phyloP scores from a whole-genome alignment of 2,329 filamentous ascomycete genomes.

The Bipolaris cookei region DNA sequence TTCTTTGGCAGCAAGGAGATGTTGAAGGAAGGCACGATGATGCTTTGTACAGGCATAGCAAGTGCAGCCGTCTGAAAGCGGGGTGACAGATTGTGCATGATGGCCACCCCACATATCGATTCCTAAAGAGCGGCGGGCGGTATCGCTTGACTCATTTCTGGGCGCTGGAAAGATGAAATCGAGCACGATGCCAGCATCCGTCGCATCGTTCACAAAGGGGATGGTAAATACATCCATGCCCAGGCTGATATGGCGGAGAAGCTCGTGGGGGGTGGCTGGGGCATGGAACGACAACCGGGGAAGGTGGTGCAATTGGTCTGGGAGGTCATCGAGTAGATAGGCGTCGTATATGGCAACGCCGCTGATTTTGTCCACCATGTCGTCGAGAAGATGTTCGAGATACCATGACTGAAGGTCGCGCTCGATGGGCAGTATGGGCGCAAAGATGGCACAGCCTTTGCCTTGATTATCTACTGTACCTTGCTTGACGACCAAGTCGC shows the following conservation, averaged over 20 bases:
- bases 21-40: constrained; percentile 85
- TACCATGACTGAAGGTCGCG: constrained; percentile 81
- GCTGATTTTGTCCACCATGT: constrained; percentile 60
- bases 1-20: constrained; percentile 87
- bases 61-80: constrained; percentile 67
- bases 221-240: constrained; percentile 82
- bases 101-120: constrained; percentile 74
- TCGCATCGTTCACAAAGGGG: constrained; percentile 74
- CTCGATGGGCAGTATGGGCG: constrained; percentile 74
- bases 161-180: constrained; percentile 73
- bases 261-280: constrained; percentile 73
- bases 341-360: constrained; percentile 81
- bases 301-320: constrained; percentile 64
- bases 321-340: constrained; percentile 71
- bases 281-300: constrained; percentile 77
- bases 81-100: constrained; percentile 67
- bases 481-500: constrained; percentile 65
- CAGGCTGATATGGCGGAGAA: constrained; percentile 75
- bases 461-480: constrained; percentile 39
- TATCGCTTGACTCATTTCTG: constrained; percentile 16
- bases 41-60: constrained; percentile 88
- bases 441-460: constrained; percentile 56
- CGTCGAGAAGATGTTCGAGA: constrained; percentile 72
- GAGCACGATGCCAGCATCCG: constrained; percentile 85
- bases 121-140: constrained; percentile 60